Conservation (phyloP, 208 protist species). For the Porcisia hertigi region DNA sequence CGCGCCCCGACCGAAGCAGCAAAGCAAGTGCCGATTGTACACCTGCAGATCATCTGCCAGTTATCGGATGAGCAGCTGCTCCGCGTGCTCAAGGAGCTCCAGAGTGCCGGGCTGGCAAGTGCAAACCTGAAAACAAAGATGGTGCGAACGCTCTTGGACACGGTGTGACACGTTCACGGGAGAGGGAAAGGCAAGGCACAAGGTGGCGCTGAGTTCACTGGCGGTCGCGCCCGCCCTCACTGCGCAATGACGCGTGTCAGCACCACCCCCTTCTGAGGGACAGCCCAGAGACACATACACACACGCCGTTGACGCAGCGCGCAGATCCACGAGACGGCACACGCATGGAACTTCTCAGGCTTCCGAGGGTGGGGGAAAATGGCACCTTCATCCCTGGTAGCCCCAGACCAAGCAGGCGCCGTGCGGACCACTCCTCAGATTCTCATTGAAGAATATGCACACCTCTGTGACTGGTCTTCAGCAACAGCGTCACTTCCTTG, state of each 20-base stretch:
- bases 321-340: too few relatives aligned
- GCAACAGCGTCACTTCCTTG: not conserved
- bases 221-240: not conserved
- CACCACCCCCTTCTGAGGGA: too few relatives aligned
- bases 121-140: conserved; percentile 45
- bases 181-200: not conserved
- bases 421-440: not conserved
- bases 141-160: conserved; percentile 38
- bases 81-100: conserved; percentile 52
- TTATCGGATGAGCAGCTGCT: conserved; percentile 63
- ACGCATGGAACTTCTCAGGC: too few relatives aligned
- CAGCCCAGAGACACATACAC: too few relatives aligned
- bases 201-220: not conserved
- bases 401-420: not conserved
- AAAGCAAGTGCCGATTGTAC: conserved; percentile 57
- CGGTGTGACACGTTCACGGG: not conserved
- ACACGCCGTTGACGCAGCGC: too few relatives aligned
- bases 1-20: conserved; percentile 28
- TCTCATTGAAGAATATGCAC: not conserved
- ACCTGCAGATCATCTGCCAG: conserved; percentile 64
- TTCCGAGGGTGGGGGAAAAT: not conserved
- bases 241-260: not conserved
- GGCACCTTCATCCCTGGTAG: not conserved
- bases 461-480: not conserved
- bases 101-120: conserved; percentile 42